Conservation (phyloP, 2,329 filamentous ascomycete genomes). For the Orbilia ellipsospora region DNA sequence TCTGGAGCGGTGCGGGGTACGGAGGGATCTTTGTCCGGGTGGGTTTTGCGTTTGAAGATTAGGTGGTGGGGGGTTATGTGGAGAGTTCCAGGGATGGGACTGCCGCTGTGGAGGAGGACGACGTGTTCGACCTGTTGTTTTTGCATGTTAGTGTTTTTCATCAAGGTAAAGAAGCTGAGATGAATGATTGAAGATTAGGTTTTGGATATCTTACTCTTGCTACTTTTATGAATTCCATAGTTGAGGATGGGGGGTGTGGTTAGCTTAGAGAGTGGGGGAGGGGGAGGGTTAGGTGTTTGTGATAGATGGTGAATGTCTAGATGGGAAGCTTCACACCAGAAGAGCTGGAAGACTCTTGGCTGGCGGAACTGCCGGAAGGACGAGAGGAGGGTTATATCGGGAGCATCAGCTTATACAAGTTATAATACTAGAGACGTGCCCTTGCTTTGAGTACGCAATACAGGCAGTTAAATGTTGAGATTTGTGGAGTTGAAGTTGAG, state of each 20-base stretch:
- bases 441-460: not conserved
- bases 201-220: slow-evolving; percentile 55
- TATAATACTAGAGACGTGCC: not conserved
- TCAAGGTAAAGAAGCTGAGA: not conserved
- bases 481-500: not conserved
- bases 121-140: slow-evolving; percentile 70
- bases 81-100: slow-evolving; percentile 69
- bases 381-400: slow-evolving; percentile 24
- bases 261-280: not conserved
- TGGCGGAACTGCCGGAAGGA: slow-evolving; percentile 45
- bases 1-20: slow-evolving; percentile 66
- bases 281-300: slow-evolving; percentile 1
- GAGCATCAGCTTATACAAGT: slow-evolving; percentile 13
- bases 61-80: slow-evolving; percentile 73
- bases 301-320: not conserved
- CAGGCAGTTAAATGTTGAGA: not conserved
- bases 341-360: slow-evolving; percentile 14
- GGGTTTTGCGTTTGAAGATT: slow-evolving; percentile 61
- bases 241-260: not conserved
- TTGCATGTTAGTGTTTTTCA: not conserved
- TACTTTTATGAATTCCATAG: slow-evolving; percentile 59
- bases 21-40: slow-evolving; percentile 25
- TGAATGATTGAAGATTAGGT: not conserved
- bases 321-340: slow-evolving; percentile 23
- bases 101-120: slow-evolving; percentile 71